Evolutionary conservation across 805 yeast species (phyloP).

Genomic region (Nakazawaea pomicola): DNA sequence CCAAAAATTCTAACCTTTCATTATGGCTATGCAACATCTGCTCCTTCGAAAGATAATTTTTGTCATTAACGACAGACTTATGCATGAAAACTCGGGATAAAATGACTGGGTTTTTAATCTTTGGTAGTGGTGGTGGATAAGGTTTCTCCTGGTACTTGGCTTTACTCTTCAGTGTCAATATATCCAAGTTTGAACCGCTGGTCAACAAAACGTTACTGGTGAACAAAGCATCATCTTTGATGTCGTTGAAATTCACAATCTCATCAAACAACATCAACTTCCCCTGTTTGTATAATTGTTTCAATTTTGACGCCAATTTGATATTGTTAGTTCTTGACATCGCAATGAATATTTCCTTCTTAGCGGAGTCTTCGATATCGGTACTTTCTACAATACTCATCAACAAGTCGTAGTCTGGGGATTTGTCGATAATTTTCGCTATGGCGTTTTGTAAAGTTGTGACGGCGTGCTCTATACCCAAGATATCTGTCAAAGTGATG

Average conservation of each 20-base stretch:
- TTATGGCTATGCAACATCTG: slow-evolving; percentile 65
- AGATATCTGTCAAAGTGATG: slow-evolving; percentile 19
- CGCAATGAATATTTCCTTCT: slow-evolving; percentile 42
- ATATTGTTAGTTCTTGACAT: slow-evolving; percentile 50
- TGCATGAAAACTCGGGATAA: slow-evolving; percentile 75
- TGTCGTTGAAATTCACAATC: slow-evolving; percentile 37
- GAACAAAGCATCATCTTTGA: slow-evolving; percentile 17
- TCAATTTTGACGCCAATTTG: slow-evolving; percentile 55
- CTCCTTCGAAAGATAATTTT: slow-evolving; percentile 46
- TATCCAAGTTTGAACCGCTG: slow-evolving; percentile 12
- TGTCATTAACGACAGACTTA: slow-evolving; percentile 62
- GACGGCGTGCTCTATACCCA: slow-evolving; percentile 46
- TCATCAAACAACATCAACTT: slow-evolving; percentile 52
- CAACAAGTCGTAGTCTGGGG: slow-evolving; percentile 48
- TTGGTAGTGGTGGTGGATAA: slow-evolving; percentile 71
- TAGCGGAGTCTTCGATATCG: slow-evolving; percentile 26
- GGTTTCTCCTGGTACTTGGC: slow-evolving; percentile 12
- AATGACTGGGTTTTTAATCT: slow-evolving; percentile 52
- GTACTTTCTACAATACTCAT: slow-evolving; percentile 24
- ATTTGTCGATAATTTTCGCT: slow-evolving; percentile 43
- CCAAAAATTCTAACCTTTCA: slow-evolving; percentile 85
- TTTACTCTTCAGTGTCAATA: slow-evolving; percentile 17
- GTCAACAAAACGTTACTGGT: slow-evolving; percentile 12
- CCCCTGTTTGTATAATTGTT: slow-evolving; percentile 44
- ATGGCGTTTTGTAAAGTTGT: slow-evolving; percentile 48